phyloP scores from a whole-genome alignment of 179 eudicot species.

The Corrigiola litoralis region DNA sequence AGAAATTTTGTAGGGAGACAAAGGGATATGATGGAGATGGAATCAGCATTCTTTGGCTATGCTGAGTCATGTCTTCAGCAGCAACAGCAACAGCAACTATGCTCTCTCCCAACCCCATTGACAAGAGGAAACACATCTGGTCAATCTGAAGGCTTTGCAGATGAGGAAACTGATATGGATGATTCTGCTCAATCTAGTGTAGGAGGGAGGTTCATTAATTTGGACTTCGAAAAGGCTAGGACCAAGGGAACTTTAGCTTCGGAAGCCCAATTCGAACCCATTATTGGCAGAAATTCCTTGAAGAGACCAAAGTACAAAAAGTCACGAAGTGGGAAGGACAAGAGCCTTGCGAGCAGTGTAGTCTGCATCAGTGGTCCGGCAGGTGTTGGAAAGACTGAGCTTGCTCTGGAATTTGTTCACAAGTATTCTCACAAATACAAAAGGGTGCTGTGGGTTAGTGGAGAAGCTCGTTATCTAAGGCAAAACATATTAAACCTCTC shows the following conservation, averaged over 20 bases:
- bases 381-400: slow-evolving; percentile 79
- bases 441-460: slow-evolving; percentile 85
- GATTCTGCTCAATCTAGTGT: slow-evolving; percentile 18
- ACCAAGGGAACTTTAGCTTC: slow-evolving; percentile 43
- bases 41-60: slow-evolving; percentile 56
- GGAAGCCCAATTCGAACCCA: slow-evolving; percentile 62
- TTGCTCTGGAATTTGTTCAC: slow-evolving; percentile 76
- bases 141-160: slow-evolving; percentile 62
- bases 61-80: slow-evolving; percentile 23
- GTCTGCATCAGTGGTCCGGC: slow-evolving; percentile 61
- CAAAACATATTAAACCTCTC: slow-evolving; percentile 73
- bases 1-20: slow-evolving; percentile 62
- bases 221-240: slow-evolving; percentile 53
- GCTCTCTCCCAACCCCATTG: slow-evolving; percentile 16
- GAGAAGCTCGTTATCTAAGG: slow-evolving; percentile 68
- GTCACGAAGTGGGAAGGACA: slow-evolving; percentile 61
- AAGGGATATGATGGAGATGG: slow-evolving; percentile 63
- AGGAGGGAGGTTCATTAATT: slow-evolving; percentile 44
- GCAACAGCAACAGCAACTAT: neutral
- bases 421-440: slow-evolving; percentile 66
- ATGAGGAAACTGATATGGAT: slow-evolving; percentile 59
- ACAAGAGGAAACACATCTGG: slow-evolving; percentile 39
- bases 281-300: slow-evolving; percentile 41
- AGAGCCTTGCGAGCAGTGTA: slow-evolving; percentile 45
- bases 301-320: slow-evolving; percentile 67